These are phyloP conservation scores for Hortiboletus campestris DNA, from an alignment of 768 basidiomycete species.

Conservation along the genomic window DNA sequence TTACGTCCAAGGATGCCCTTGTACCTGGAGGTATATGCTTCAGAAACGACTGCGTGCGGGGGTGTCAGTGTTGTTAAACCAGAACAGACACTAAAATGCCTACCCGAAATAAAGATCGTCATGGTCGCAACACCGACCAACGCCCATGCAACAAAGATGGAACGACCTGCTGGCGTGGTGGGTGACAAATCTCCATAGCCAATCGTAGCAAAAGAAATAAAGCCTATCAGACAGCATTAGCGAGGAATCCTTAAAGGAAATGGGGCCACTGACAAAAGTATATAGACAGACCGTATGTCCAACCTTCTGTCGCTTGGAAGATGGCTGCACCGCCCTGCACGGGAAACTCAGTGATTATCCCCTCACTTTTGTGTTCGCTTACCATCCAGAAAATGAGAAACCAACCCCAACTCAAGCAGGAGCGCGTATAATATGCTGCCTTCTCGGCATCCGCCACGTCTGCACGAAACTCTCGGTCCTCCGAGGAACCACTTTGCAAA, in stretches of 20 bases:
- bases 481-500: constrained; percentile 2
- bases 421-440: constrained; percentile 56
- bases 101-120: constrained; percentile 73
- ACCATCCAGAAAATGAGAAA: constrained; percentile 83
- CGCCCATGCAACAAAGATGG: constrained; percentile 78
- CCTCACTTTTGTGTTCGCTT: constrained; percentile 16
- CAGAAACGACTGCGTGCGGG: constrained; percentile 55
- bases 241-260: not conserved
- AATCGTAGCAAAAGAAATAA: constrained; percentile 70
- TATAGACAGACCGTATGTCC: constrained; percentile 59
- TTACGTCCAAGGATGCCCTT: constrained; percentile 50
- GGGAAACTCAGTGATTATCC: not conserved
- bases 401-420: constrained; percentile 52
- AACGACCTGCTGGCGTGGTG: constrained; percentile 63
- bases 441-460: constrained; percentile 41
- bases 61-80: not conserved
- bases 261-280: constrained; percentile 62
- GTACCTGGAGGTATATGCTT: constrained; percentile 66
- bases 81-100: constrained; percentile 10
- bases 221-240: constrained; percentile 42
- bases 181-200: constrained; percentile 71
- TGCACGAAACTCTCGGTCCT: constrained; percentile 17
- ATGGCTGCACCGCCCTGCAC: constrained; percentile 63
- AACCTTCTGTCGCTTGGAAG: constrained; percentile 67
- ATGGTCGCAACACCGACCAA: constrained; percentile 72